A percentile compares a stretch with the other conserved stretches of the same genome.
phyloP scores from a whole-genome alignment of 2,329 filamentous ascomycete species.

The Dothidotthia symphoricarpi region DNA sequence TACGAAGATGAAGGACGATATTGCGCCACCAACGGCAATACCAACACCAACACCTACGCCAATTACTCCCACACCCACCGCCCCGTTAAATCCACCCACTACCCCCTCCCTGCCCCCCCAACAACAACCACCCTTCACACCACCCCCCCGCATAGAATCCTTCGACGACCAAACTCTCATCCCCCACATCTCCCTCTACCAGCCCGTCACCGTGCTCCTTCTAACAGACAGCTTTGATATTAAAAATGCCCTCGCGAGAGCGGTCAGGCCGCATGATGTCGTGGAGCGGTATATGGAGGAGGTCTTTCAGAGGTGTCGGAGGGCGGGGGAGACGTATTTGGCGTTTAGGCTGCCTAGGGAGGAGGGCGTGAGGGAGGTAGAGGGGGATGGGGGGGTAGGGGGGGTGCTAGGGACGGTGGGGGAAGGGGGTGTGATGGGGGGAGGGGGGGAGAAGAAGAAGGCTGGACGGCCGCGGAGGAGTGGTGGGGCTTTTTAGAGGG shows the following conservation, averaged over 20 bases:
- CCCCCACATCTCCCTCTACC: constrained; percentile 54
- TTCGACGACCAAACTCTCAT: constrained; percentile 49
- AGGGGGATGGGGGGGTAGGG: too few relatives aligned
- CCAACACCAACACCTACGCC: constrained; percentile 3
- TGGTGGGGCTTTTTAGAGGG: too few relatives aligned
- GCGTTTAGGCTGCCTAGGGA: constrained; percentile 55
- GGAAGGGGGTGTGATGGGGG: too few relatives aligned
- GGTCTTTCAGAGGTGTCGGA: constrained; percentile 55
- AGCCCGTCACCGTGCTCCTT: constrained; percentile 67
- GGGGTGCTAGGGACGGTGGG: too few relatives aligned
- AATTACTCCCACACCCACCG: too few relatives aligned
- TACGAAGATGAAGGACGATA: constrained; percentile 61
- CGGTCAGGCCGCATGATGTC: constrained; percentile 49
- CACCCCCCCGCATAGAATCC: constrained; percentile 37
- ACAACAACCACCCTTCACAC: constrained; percentile 19
- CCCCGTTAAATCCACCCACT: constrained; percentile 8
- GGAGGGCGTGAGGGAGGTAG: constrained; percentile 28
- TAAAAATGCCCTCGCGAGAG: constrained; percentile 55
- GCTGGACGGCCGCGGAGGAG: too few relatives aligned
- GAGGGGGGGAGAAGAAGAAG: too few relatives aligned
- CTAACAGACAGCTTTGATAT: constrained; percentile 52
- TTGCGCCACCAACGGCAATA: constrained; percentile 42
- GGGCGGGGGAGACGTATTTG: constrained; percentile 56
- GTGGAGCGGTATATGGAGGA: constrained; percentile 43
- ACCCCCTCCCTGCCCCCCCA: constrained; percentile 16